Base-by-base conservation (phyloP, 2,329 filamentous ascomycete species). In the Thelonectria olida region DNA sequence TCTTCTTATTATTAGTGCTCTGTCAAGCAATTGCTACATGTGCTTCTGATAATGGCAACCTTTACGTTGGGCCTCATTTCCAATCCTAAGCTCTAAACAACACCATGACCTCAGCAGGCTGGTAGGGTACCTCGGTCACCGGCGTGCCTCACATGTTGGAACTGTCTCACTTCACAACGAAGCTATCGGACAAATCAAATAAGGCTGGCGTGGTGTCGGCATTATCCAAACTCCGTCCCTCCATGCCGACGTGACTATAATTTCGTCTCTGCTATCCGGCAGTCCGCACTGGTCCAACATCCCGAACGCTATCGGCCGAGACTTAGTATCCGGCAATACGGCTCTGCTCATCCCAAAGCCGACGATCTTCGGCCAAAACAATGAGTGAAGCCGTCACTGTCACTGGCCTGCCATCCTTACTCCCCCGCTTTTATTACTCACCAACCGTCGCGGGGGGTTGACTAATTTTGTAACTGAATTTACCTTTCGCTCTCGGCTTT, bases 231-330 rank as follows among this genome's bases (percentile, higher is more conserved):
- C 31, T 34, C 31, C 31, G 31, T 13, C 9, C 5, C 13, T 7
- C 31, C 27, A 7, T 34, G 31, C 2, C 5, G 7, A 15, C n/a
- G n/a, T n/a, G n/a, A n/a, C n/a, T n/a, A n/a, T n/a, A n/a, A n/a
- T n/a, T n/a, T n/a, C n/a, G n/a, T n/a, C n/a, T n/a, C n/a, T 34
- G 41, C 41, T 53, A 53, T 53, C 50, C 50, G 50, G 36, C 27
- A 20, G 9, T 17, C 50, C 36, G 23, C 36, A 23, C 50, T 36
- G 41, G 27, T 42, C 41, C 28, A 53, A 36, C 50, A 41, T 25
- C 34, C 50, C 19, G 25, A 17, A 17, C 23, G 23, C 50, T 53
- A 53, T 39, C 50, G 50, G 50, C 36, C 38, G 38, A 53, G 41
- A 34, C 41, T 27, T 15, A 36, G 13, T 13, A 22, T 19, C 19